These are phyloP conservation scores for Boletus mariae DNA, from an alignment of 1,284 basidiomycete genomes.

Conservation along the genomic window DNA sequence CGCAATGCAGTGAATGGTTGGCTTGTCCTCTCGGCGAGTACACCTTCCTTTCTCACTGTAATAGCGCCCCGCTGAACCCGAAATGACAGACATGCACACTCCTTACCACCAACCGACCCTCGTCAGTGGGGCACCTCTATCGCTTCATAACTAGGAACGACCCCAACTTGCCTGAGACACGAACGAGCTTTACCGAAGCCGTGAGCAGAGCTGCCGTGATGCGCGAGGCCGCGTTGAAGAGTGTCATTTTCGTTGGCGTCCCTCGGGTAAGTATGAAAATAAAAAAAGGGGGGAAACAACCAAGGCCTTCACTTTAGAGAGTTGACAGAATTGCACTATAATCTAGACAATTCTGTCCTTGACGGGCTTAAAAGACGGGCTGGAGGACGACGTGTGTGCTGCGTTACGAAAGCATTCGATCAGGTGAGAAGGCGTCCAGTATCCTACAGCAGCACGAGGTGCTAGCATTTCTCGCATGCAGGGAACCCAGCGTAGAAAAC, in stretches of 20 bases:
- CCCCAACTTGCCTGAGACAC: conserved; percentile 40
- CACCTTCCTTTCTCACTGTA: conserved; percentile 10
- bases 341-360: conserved; percentile 79
- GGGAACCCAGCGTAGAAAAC: conserved; percentile 59
- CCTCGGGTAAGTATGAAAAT: conserved; percentile 57
- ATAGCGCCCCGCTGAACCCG: conserved; percentile 20
- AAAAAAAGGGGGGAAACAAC: conserved; percentile 1
- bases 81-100: conserved; percentile 72
- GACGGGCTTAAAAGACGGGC: conserved; percentile 65
- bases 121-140: conserved; percentile 75
- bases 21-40: conserved; percentile 75
- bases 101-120: conserved; percentile 80
- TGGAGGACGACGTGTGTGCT: conserved; percentile 76
- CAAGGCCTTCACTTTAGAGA: conserved; percentile 6
- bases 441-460: conserved; percentile 23
- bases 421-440: conserved; percentile 49
- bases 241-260: conserved; percentile 89
- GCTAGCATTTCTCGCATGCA: conserved; percentile 34
- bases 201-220: conserved; percentile 78
- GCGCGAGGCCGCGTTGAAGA: conserved; percentile 92
- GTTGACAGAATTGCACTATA: conserved; percentile 11
- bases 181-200: conserved; percentile 46
- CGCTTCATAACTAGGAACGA: conserved; percentile 63
- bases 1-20: conserved; percentile 74
- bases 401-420: conserved; percentile 62